These are phyloP conservation scores for Colletotrichum caudatum DNA, from an alignment of 2,329 filamentous ascomycete species.

Conservation along the genomic window DNA sequence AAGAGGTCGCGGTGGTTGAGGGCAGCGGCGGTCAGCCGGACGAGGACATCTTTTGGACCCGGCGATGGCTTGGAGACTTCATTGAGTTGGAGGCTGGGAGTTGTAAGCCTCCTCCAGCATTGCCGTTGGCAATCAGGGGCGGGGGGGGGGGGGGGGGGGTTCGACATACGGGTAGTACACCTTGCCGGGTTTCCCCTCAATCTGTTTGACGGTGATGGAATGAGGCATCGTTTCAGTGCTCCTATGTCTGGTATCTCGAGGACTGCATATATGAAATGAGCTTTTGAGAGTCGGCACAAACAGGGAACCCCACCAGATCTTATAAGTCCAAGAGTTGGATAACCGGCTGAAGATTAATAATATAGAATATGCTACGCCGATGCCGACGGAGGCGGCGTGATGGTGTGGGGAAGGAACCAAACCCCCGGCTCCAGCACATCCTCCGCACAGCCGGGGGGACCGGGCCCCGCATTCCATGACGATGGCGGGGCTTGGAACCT, in stretches of 20 bases:
- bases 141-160: too few species aligned
- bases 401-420: conserved; percentile 14
- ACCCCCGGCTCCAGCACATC: conserved; percentile 25
- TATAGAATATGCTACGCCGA: neutral
- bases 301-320: neutral
- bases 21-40: conserved; percentile 82
- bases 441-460: conserved; percentile 31
- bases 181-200: conserved; percentile 86
- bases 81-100: conserved; percentile 67
- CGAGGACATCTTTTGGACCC: conserved; percentile 75
- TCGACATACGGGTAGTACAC: conserved; percentile 81
- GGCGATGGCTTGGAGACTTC: conserved; percentile 73
- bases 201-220: conserved; percentile 73
- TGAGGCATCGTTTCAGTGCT: conserved; percentile 58
- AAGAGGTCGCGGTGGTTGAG: conserved; percentile 97
- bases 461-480: conserved; percentile 35
- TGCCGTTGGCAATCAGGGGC: neutral
- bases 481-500: conserved; percentile 32
- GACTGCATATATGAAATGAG: neutral
- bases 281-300: neutral
- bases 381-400: conserved; percentile 20
- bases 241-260: neutral
- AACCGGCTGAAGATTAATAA: conserved; percentile 8
- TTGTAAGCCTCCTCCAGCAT: neutral
- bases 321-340: neutral